A percentile compares a stretch with the other conserved stretches of the same genome.
Conservation (phyloP, 208 protist species). For the Entamoeba invadens region DNA sequence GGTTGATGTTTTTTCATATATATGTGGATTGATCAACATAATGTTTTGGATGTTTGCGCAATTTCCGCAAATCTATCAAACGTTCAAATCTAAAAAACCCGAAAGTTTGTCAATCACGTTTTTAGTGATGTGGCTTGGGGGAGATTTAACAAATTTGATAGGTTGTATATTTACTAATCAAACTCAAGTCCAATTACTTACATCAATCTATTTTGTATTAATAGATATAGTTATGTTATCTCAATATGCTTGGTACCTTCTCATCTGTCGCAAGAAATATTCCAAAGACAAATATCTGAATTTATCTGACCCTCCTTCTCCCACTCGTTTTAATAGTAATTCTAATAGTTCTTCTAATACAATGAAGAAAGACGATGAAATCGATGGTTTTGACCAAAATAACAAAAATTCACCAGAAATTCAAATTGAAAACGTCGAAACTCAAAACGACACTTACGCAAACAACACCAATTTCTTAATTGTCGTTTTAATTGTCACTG, state of each 20-base stretch:
- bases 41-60: not conserved
- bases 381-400: not conserved
- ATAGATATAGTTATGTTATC: not conserved
- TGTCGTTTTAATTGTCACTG: not conserved
- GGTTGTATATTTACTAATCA: not conserved
- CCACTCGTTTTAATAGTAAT: too few species aligned
- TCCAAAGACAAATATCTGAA: too few species aligned
- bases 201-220: not conserved
- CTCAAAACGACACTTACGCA: too few species aligned
- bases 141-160: not conserved
- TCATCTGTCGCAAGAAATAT: not conserved
- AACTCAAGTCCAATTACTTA: not conserved
- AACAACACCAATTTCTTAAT: too few species aligned
- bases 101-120: not conserved
- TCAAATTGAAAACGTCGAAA: too few species aligned
- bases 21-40: not conserved
- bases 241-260: not conserved
- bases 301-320: too few species aligned
- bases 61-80: not conserved
- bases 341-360: too few species aligned
- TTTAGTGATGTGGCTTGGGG: not conserved
- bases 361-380: not conserved
- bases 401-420: not conserved
- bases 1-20: not conserved
- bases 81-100: not conserved